Evolutionary conservation across 83 land plant genomes (phyloP), one percentile per base, ranked within the genome.

Genomic region (Larix sibirica): DNA sequence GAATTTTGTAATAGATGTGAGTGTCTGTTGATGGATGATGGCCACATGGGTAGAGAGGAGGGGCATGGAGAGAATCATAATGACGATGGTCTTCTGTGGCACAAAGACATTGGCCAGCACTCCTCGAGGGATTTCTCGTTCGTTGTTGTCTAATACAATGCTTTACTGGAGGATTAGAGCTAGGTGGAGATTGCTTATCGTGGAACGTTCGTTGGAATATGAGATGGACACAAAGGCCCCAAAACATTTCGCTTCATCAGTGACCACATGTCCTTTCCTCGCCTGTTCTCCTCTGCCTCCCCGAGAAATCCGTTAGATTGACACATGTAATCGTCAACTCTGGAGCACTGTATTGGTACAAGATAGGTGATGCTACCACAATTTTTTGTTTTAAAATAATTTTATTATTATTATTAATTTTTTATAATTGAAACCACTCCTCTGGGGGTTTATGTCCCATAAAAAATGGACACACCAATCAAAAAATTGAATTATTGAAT

Each of bases 221-320:
- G 87, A 28, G 95, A 93, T 59, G 95, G 95, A 63, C 95, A 91
- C 80, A 91, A 93, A 6, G 95, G 94, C 10, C 86, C 93, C n/a
- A 93, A 90, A n/a, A 90, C 95, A 20, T 84, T 93, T 13, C 77
- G 80, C 3, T 93, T 85, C 79, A 78, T 93, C 70, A 77, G 65
- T 23, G 88, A 93, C 12, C 85, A 89, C 68, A 86, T 93, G 38
- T 93, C 88, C 66, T 77, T 7, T 28, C 28, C 28, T 28, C 0
- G 28, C 28, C 28, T 28, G 28, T 28, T 28, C 28, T 28, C 28
- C 28, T 28, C 28, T 28, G 28, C 28, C 28, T 28, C 28, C 28
- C 28, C 28, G 28, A 28, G 28, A 28, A 28, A 28, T 28, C 28
- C 28, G 28, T 28, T 28, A 28, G 28, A 28, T 28, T 28, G 28